Percentiles rank a stretch among this genome's conserved stretches.
These are phyloP conservation scores for Cucumis hystrix DNA, from an alignment of 306 rosid species.

Conservation along the genomic window DNA sequence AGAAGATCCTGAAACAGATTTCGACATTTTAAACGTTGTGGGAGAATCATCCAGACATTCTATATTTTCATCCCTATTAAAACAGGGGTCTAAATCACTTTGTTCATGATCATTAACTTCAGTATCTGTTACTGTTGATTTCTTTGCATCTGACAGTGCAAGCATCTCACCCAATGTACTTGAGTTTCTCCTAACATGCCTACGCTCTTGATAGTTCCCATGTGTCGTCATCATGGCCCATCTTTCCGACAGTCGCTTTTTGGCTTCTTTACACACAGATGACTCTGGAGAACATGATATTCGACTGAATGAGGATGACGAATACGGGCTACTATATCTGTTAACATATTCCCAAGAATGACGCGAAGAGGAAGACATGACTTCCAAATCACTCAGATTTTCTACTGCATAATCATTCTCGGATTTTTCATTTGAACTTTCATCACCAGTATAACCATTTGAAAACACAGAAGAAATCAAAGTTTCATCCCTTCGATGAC, in stretches of 20 bases:
- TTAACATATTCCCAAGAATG: slow-evolving; percentile 75
- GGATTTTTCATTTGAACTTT: slow-evolving; percentile 65
- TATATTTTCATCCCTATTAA: slow-evolving; percentile 26
- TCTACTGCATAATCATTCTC: slow-evolving; percentile 52
- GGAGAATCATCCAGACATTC: slow-evolving; percentile 27
- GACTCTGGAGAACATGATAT: slow-evolving; percentile 78
- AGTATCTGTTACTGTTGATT: slow-evolving; percentile 25
- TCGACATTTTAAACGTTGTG: slow-evolving; percentile 47
- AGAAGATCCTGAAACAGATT: slow-evolving; percentile 54
- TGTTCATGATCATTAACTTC: slow-evolving; percentile 28
- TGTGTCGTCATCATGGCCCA: slow-evolving; percentile 68
- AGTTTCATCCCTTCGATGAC: slow-evolving; percentile 50
- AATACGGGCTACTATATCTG: slow-evolving; percentile 48
- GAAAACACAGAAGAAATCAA: slow-evolving; percentile 53
- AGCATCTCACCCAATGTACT: slow-evolving; percentile 95
- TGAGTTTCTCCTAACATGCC: slow-evolving; percentile 37
- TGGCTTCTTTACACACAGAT: slow-evolving; percentile 82
- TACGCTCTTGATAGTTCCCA: slow-evolving; percentile 46
- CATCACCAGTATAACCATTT: slow-evolving; percentile 69
- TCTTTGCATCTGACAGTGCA: slow-evolving; percentile 63
- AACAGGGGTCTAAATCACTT: slow-evolving; percentile 32
- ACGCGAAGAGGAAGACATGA: slow-evolving; percentile 52
- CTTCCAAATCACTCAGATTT: slow-evolving; percentile 68
- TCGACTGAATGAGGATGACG: slow-evolving; percentile 59
- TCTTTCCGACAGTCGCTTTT: slow-evolving; percentile 89